Evolutionary conservation across 176 grass and related monocot genomes (phyloP).

Genomic region (Zoysia japonica): DNA sequence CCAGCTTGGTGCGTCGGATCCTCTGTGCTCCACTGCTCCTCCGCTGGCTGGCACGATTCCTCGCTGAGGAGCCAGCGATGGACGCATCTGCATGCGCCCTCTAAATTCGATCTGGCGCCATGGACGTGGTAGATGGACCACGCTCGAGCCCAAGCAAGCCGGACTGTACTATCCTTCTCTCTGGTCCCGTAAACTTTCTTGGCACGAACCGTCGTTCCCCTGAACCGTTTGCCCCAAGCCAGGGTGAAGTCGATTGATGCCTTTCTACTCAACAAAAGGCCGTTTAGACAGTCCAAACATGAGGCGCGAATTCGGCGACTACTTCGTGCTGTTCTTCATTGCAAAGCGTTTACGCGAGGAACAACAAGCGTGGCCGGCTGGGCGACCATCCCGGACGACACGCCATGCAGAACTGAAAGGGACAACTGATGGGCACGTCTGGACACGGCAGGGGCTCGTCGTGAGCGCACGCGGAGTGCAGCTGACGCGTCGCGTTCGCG

Average conservation of each 20-base stretch:
- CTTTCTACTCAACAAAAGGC: not conserved
- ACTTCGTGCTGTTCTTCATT: too few species aligned
- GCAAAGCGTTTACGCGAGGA: too few species aligned
- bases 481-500: too few species aligned
- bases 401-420: too few species aligned
- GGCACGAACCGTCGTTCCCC: not conserved
- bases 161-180: not conserved
- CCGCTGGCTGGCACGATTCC: not conserved
- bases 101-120: not conserved
- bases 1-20: not conserved
- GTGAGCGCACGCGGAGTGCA: too few species aligned
- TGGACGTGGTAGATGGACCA: not conserved
- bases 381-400: too few species aligned
- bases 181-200: not conserved
- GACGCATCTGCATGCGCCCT: not conserved
- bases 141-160: not conserved
- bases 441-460: too few species aligned
- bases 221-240: not conserved
- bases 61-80: not conserved
- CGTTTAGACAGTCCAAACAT: too few species aligned
- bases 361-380: too few species aligned
- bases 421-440: too few species aligned
- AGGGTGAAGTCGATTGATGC: not conserved
- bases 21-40: not conserved
- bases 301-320: too few species aligned